Evolutionary conservation across 2,329 filamentous ascomycete genomes (phyloP).

Genomic region (Phialophora macrospora): DNA sequence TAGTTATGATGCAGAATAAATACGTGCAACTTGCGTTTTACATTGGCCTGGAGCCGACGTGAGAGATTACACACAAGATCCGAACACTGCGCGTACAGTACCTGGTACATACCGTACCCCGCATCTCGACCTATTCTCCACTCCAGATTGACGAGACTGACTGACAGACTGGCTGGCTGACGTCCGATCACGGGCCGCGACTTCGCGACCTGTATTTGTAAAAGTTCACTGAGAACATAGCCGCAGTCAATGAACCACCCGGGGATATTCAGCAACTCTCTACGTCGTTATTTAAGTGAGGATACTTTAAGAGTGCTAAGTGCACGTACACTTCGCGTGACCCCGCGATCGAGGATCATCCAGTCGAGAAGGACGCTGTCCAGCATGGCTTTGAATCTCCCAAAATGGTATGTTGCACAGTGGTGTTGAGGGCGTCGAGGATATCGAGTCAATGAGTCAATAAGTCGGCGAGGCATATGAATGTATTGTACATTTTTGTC

Average conservation of each 20-base stretch:
- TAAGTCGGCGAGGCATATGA: not conserved
- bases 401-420: conserved; percentile 48
- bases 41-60: no score
- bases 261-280: not conserved
- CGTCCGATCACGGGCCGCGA: not conserved
- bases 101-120: no score
- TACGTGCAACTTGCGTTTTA: no score
- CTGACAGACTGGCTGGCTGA: not conserved
- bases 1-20: no score
- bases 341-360: not conserved
- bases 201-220: not conserved
- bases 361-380: conserved; percentile 3
- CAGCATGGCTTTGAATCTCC: conserved; percentile 47
- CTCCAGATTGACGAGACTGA: not conserved
- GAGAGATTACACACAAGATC: no score
- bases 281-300: not conserved
- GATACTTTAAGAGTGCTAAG: not conserved
- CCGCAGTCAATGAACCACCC: conserved; percentile 8
- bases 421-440: not conserved
- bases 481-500: not conserved
- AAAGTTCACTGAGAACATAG: not conserved
- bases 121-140: not conserved
- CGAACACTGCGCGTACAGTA: no score
- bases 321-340: not conserved
- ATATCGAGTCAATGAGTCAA: not conserved